phyloP scores from a whole-genome alignment of 768 basidiomycete genomes.

The Galerina marginata region DNA sequence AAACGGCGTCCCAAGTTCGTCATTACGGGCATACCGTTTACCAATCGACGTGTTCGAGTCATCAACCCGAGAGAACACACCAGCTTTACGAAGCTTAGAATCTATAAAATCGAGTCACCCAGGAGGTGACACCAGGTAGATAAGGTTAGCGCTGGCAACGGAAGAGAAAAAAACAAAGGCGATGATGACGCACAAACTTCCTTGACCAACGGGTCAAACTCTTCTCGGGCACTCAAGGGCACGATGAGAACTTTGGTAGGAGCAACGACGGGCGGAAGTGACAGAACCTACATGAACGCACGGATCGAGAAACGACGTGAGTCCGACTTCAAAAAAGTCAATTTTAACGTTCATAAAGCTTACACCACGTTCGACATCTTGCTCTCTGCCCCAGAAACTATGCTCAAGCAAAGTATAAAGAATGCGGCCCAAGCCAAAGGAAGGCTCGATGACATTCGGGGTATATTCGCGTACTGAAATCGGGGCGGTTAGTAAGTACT shows the following conservation, averaged over 20 bases:
- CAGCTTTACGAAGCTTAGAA: constrained; percentile 82
- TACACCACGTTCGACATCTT: constrained; percentile 89
- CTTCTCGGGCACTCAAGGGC: constrained; percentile 84
- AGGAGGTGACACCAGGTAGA: no score
- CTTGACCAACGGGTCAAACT: constrained; percentile 81
- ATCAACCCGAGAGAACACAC: constrained; percentile 92
- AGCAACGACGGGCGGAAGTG: constrained; percentile 86
- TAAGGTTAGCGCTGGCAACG: no score
- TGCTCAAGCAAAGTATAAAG: constrained; percentile 94
- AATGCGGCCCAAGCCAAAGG: constrained; percentile 96
- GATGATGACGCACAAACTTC: constrained; percentile 81
- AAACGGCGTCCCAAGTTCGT: constrained; percentile 97
- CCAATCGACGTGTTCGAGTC: constrained; percentile 96
- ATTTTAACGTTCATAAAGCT: constrained; percentile 33
- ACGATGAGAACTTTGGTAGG: constrained; percentile 98
- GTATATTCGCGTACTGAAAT: constrained; percentile 87
- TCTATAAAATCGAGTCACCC: constrained; percentile 48
- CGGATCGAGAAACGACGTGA: background rate
- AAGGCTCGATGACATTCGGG: constrained; percentile 98
- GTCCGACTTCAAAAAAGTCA: constrained; percentile 10
- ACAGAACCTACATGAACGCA: constrained; percentile 68
- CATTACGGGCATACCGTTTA: constrained; percentile 96
- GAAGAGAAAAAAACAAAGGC: background rate
- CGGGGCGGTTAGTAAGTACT: constrained; percentile 10
- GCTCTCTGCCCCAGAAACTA: constrained; percentile 92